Evolutionary conservation across 345 rosid species (phyloP).

Genomic region (Mangifera indica): DNA sequence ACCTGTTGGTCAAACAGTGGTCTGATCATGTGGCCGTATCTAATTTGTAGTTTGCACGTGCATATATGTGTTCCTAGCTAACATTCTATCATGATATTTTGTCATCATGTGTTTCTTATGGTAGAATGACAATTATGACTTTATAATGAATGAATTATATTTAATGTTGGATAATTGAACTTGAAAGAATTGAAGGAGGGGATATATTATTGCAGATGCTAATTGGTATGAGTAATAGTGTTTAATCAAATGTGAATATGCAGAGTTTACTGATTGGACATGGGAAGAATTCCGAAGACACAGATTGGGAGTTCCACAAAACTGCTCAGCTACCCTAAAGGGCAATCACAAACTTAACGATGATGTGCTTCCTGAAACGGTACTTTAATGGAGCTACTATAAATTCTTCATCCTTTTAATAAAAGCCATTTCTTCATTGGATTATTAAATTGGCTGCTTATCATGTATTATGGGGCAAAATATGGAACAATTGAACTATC

Average conservation of each 20-base stretch:
- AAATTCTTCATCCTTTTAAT: not conserved
- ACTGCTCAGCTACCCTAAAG: slow-evolving; percentile 87
- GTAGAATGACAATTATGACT: too few species aligned
- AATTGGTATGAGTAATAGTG: not conserved
- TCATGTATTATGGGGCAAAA: too few species aligned
- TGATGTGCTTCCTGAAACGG: slow-evolving; percentile 57
- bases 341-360: slow-evolving; percentile 77
- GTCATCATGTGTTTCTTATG: too few species aligned
- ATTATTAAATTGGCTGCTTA: too few species aligned
- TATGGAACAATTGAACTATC: too few species aligned
- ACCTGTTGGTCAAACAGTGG: too few species aligned
- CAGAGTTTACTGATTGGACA: slow-evolving; percentile 92
- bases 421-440: too few species aligned
- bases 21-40: too few species aligned
- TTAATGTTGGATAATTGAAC: not conserved
- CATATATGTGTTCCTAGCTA: not conserved
- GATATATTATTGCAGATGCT: not conserved
- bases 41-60: not conserved
- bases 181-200: not conserved
- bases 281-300: slow-evolving; percentile 88
- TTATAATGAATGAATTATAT: not conserved
- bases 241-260: slow-evolving; percentile 17
- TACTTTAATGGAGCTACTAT: slow-evolving; percentile 14
- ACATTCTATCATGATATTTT: not conserved
- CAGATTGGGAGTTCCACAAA: slow-evolving; percentile 91